These are phyloP conservation scores for Lepidium sativum DNA, from an alignment of 345 rosid species.

Conservation along the genomic window DNA sequence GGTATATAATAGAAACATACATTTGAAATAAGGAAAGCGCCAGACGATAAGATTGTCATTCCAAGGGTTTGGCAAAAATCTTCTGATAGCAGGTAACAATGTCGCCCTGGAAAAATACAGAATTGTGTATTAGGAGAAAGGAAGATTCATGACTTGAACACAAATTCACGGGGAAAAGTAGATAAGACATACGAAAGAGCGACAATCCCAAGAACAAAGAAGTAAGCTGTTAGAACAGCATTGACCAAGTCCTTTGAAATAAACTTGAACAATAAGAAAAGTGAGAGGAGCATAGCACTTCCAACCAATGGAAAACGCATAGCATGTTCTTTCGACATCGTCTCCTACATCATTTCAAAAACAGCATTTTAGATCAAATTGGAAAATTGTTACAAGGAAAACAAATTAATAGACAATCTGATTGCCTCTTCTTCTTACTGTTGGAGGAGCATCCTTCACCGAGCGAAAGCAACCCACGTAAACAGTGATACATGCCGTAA, in stretches of 20 bases:
- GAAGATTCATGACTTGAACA: background rate
- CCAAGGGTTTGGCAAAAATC: slow-evolving; percentile 73
- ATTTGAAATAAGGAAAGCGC: slow-evolving; percentile 70
- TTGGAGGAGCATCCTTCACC: slow-evolving; percentile 89
- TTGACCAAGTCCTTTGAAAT: slow-evolving; percentile 93
- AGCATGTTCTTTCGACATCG: slow-evolving; percentile 96
- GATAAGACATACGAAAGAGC: slow-evolving; percentile 83
- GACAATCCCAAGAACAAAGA: slow-evolving; percentile 83
- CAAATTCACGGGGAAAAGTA: background rate
- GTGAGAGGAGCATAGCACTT: slow-evolving; percentile 92
- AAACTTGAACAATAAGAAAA: slow-evolving; percentile 93
- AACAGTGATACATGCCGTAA: slow-evolving; percentile 88
- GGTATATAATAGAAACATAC: slow-evolving; percentile 38
- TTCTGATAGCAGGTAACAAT: slow-evolving; percentile 65
- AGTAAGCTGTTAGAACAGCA: slow-evolving; percentile 87
- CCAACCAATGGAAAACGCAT: slow-evolving; percentile 99
- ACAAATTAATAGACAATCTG: background rate
- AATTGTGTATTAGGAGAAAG: slow-evolving; percentile 9
- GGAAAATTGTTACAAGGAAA: background rate
- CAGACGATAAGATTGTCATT: slow-evolving; percentile 66
- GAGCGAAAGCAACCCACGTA: slow-evolving; percentile 97
- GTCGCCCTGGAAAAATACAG: slow-evolving; percentile 62
- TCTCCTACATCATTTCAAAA: slow-evolving; percentile 53
- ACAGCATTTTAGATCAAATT: background rate
- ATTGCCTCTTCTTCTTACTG: slow-evolving; percentile 37